Evolutionary conservation across 352 stramenopile species (phyloP), one percentile per base, ranked within the genome.

Genomic region (Pythium scleroteichum): DNA sequence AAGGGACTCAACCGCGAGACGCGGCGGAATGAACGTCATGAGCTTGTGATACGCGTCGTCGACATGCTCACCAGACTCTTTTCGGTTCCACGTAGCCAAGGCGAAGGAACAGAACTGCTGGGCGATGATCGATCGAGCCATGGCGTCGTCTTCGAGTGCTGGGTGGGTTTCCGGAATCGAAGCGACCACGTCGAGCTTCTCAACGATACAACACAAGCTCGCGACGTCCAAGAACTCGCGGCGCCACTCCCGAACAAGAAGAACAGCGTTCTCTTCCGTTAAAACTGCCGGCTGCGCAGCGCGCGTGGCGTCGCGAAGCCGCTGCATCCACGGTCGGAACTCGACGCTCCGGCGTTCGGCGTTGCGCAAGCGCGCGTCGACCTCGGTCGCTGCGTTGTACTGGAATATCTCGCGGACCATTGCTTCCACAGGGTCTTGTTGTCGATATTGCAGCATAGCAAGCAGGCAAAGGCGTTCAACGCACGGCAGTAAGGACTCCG

Each of bases 91-190:
- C 23, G 33, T 45, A 8, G 45, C 17, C 0, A 69, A 22, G 3
- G 45, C 62, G 39, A 70, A 70, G 10, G 55, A 20, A 23, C 12
- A 35, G 29, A 70, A 70, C 26, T 70, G 55, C 24, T 70, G 62
- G 5, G 27, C 32, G 22, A 65, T 56, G 13, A 41, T 5, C 2
- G 29, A 23, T 42, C 12, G 33, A 0, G 51, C 13, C 10, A 17
- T 10, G 4, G 33, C 23, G 17, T 58, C 51, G 16, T 33, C 14
- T 23, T 22, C 51, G 19, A 19, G 2, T n/a, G 9, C 22, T 26
- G 12, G 19, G 8, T 48, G 5, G 38, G 24, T 47, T 2, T 53
- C 38, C 5, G 19, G 20, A 20, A 52, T 16, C 4, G 47, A 20
- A 20, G 16, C 12, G 6, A 62, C 4, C 4, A 64, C 12, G 2